Percentiles rank a stretch among this genome's conserved stretches.
Conservation (phyloP, 768 basidiomycete genomes). For the Lenzites betulinus region DNA sequence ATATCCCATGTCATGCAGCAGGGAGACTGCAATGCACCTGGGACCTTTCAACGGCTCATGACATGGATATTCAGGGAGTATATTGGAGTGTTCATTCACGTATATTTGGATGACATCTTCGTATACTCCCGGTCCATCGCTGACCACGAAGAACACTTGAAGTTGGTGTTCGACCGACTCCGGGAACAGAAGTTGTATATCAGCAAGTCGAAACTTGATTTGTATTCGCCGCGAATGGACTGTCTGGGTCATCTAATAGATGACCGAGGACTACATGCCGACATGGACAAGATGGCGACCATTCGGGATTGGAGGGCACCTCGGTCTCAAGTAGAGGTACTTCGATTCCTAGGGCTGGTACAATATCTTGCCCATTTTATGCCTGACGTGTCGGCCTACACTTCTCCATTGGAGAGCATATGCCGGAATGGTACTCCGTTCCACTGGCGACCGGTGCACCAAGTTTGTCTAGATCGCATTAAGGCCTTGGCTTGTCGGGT, state of each 20-base stretch:
- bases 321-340: conserved; percentile 37
- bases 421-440: neutral
- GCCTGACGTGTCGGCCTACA: conserved; percentile 37
- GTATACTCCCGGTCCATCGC: conserved; percentile 38
- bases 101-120: conserved; percentile 29
- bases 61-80: conserved; percentile 40
- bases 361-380: conserved; percentile 42
- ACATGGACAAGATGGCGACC: conserved; percentile 37
- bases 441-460: conserved; percentile 21
- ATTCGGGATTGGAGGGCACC: conserved; percentile 40
- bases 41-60: conserved; percentile 38
- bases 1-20: neutral
- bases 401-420: conserved; percentile 34
- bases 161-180: conserved; percentile 35
- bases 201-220: conserved; percentile 36
- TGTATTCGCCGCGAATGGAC: conserved; percentile 35
- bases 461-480: conserved; percentile 26
- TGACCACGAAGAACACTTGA: conserved; percentile 41
- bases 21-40: neutral
- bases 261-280: conserved; percentile 39
- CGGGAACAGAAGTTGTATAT: conserved; percentile 35
- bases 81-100: conserved; percentile 42
- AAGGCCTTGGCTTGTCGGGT: conserved; percentile 14
- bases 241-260: conserved; percentile 46
- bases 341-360: conserved; percentile 42